Base-by-base conservation (phyloP, 768 basidiomycete genomes). In the Pleurotus eryngii region DNA sequence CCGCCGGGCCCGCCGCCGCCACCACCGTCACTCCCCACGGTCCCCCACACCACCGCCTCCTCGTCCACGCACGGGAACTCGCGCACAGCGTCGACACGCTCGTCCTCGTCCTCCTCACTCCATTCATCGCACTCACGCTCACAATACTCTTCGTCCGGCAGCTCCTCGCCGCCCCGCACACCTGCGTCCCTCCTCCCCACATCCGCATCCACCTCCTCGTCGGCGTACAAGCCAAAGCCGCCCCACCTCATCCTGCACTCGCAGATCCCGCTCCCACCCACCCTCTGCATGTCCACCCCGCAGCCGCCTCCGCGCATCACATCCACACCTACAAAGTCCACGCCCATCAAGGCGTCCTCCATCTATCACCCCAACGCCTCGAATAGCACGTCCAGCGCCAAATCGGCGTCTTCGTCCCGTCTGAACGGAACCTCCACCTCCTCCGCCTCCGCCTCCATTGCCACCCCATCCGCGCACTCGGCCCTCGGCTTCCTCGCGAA, bases 211-310 rank as follows among this genome's bases (percentile, higher is more conserved):
- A 59, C 62, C 40, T 17, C 68, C 56, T 35, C 64, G n/a, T 35
- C 24, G 4, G 37, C 48, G 8, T 54, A 39, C 51, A 54, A 54
- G 24, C 51, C 51, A 6, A 54, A 54, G 15, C 51, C 37, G 65
- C 64, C 35, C 65, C 74, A 5, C 77, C 75, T 73, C 63, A 68
- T 79, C 66, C 60, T 70, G 60, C 55, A 72, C n/a, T 39, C 68
- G 22, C 72, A 74, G 8, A 75, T 76, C 37, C 75, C 76, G 2
- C 67, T 77, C 2, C 72, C 76, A 0, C 82, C 84, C 3, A 75
- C 83, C 1, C 79, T 86, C 57, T 80, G 74, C 60, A 72, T 82
- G 61, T 79, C 81, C 11, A 74, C 73, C 1, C 74, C 80, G 0
- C 65, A 61, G n/a, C 68, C 60, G 5, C 48, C 67, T 4, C 61